phyloP scores from a whole-genome alignment of 768 basidiomycete species.

The Russula foetens region DNA sequence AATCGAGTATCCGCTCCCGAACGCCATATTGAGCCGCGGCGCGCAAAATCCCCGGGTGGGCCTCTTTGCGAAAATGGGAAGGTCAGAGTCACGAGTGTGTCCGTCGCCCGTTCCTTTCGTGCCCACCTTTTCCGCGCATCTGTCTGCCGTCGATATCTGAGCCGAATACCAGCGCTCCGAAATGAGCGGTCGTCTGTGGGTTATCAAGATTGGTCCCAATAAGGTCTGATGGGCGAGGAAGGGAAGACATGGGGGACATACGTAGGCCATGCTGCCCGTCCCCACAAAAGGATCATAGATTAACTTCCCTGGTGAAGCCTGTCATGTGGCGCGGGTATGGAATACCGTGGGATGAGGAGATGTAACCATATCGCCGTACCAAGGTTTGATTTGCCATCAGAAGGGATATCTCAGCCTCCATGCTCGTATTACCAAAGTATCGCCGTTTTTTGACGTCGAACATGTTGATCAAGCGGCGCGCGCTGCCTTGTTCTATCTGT shows the following conservation, averaged over 20 bases:
- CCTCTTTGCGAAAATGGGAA: slow-evolving; percentile 21
- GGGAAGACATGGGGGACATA: slow-evolving; percentile 28
- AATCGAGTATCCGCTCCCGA: slow-evolving; percentile 63
- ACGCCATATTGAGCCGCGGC: slow-evolving; percentile 84
- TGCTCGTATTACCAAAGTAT: slow-evolving; percentile 94
- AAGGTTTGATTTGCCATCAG: slow-evolving; percentile 96
- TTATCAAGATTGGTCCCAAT: background rate
- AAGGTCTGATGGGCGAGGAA: background rate
- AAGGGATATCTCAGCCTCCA: slow-evolving; percentile 94
- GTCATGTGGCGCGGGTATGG: background rate
- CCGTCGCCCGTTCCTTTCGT: too few species aligned
- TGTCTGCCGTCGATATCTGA: slow-evolving; percentile 97
- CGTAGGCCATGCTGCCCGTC: slow-evolving; percentile 88
- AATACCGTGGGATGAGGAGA: background rate
- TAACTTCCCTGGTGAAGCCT: slow-evolving; percentile 85
- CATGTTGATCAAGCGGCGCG: slow-evolving; percentile 54
- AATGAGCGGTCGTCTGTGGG: slow-evolving; percentile 70
- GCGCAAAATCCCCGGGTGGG: slow-evolving; percentile 62
- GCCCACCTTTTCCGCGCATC: slow-evolving; percentile 83
- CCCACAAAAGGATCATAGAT: slow-evolving; percentile 96
- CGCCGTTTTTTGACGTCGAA: slow-evolving; percentile 86
- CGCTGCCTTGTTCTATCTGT: slow-evolving; percentile 55
- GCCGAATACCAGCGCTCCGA: slow-evolving; percentile 81
- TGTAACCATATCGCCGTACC: slow-evolving; percentile 32
- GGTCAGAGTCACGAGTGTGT: background rate